Percentiles rank a stretch among this genome's conserved stretches.
Evolutionary conservation across 768 basidiomycete species (phyloP).

Genomic region (Pulveroboletus frians): DNA sequence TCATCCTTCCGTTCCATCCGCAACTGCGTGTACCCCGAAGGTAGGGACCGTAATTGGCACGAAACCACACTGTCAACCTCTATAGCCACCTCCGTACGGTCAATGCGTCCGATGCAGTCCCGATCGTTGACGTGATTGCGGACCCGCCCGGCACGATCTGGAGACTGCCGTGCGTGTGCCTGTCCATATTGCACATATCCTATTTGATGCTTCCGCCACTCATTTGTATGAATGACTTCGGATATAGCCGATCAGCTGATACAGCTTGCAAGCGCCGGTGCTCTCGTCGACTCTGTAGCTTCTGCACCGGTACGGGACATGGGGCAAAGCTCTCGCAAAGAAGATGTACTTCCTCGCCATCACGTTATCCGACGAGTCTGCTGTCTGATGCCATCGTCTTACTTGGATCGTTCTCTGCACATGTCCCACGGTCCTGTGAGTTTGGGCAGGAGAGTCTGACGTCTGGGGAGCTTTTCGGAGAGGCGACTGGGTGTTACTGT

Average conservation of each 20-base stretch:
- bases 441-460: constrained; percentile 49
- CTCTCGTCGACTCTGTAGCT: constrained; percentile 18
- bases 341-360: constrained; percentile 1
- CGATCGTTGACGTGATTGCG: constrained; percentile 3
- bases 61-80: constrained; percentile 79
- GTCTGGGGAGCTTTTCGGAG: constrained; percentile 80
- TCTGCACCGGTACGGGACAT: background rate
- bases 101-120: constrained; percentile 55
- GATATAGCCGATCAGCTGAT: constrained; percentile 17
- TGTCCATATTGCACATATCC: background rate
- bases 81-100: constrained; percentile 72
- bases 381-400: background rate
- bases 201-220: background rate
- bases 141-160: background rate
- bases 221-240: background rate
- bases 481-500: constrained; percentile 79
- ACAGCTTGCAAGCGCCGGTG: constrained; percentile 21
- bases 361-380: background rate
- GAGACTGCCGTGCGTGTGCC: background rate
- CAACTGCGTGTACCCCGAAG: constrained; percentile 53
- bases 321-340: constrained; percentile 7
- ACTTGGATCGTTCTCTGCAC: background rate
- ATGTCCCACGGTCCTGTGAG: background rate
- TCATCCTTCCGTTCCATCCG: background rate
- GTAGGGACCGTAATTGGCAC: constrained; percentile 98